Percentiles rank a stretch among this genome's conserved stretches.
phyloP scores from a whole-genome alignment of 495 filamentous ascomycete species.

The Melanomma pulvis-pyrius region DNA sequence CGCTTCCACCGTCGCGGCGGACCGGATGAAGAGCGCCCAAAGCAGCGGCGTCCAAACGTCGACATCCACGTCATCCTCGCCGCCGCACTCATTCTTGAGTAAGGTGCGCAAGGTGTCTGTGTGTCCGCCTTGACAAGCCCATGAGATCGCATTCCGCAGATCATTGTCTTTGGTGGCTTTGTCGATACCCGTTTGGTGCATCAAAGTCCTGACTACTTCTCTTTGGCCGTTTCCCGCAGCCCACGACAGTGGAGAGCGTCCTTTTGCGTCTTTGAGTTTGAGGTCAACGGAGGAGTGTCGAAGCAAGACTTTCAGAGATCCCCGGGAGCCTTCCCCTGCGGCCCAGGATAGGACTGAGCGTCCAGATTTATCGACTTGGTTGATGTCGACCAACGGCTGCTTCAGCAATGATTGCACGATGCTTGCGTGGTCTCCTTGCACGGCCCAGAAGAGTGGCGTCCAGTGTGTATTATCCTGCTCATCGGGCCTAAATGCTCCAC shows the following conservation, averaged over 20 bases:
- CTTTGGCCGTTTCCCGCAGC: conserved; percentile 19
- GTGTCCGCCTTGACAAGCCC: conserved; percentile 15
- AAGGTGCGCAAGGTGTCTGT: conserved; percentile 10
- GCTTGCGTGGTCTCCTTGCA: conserved; percentile 11
- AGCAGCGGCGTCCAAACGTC: conserved; percentile 22
- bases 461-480: conserved; percentile 9
- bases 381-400: conserved; percentile 9
- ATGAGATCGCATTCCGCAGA: conserved; percentile 19
- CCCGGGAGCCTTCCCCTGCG: conserved; percentile 18
- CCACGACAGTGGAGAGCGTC: conserved; percentile 16
- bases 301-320: conserved; percentile 1
- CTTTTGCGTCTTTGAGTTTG: conserved; percentile 14
- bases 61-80: conserved; percentile 17
- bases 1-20: conserved; percentile 18
- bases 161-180: conserved; percentile 11
- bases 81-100: conserved; percentile 12
- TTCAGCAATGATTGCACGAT: conserved; percentile 13
- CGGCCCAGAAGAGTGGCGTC: conserved; percentile 27
- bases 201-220: conserved; percentile 5
- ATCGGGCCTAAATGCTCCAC: background rate
- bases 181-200: conserved; percentile 13
- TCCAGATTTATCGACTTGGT: conserved; percentile 13
- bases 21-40: conserved; percentile 16
- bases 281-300: conserved; percentile 3
- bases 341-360: conserved; percentile 26